Evolutionary conservation across 768 basidiomycete genomes (phyloP), one percentile per base, ranked within the genome.

Genomic region (Auriscalpium vulgare): DNA sequence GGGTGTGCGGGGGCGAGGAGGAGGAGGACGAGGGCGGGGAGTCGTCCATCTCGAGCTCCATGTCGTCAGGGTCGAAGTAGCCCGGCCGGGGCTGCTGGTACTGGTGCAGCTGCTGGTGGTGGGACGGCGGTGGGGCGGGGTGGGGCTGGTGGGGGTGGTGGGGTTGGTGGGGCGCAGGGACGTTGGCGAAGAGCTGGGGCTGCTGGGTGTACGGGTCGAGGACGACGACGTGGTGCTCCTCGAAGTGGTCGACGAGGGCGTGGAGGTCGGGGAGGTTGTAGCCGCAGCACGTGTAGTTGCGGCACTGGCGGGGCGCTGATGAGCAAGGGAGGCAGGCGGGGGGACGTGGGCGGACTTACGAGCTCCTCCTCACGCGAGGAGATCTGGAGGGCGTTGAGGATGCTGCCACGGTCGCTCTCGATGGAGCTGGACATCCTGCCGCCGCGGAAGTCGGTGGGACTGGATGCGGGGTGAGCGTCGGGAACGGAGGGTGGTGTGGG

Each of bases 251-350:
- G 3, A 95, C 79, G 10, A 95, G 83, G 3, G 90, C 87, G 58
- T 90, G 87, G 0, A 90, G 78, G 63, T 90, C 87, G 36, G 78
- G 76, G 16, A 91, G 78, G 60, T 85, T 79, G 51, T 88, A 72
- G 10, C 91, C 92, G 66, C 93, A 97, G 71, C 94, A 97, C 1
- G 84, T 84, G 73, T 93, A 97, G 68, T 95, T 86, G 60, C 87
- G 84, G 69, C 89, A 91, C 83, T 87, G 56, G 35, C 40, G 14
- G 44, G 21, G 37, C 37, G 55, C 19, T 50, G 43, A 23, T 47
- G 53, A 56, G 44, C 47, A 37, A 37, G 55, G 45, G 21, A 43
- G 38, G 55, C 37, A 21, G 50, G 54, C 50, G 21, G 36, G 51
- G 50, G 51, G 54, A 23, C 50, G 19, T 21, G 7, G 10, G 50